Conservation (phyloP, 768 basidiomycete species). For the Mrakia blollopis region DNA sequence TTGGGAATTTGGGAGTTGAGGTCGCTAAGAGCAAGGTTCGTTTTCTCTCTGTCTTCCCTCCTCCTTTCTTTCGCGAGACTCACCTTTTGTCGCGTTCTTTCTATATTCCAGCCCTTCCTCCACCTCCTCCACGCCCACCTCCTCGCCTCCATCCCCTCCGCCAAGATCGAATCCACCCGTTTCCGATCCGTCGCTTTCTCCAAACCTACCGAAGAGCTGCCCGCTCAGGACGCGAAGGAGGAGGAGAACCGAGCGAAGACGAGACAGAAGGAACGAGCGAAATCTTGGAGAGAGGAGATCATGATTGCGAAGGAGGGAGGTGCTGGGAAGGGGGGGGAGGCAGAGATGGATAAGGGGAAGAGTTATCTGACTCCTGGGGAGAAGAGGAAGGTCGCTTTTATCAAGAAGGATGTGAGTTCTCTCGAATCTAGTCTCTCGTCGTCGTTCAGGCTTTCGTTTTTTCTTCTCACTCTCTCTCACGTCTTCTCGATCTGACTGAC, state of each 20-base stretch:
- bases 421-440: neutral
- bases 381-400: slow-evolving; percentile 91
- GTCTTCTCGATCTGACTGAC: too few species aligned
- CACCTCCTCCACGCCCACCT: slow-evolving; percentile 76
- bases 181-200: slow-evolving; percentile 93
- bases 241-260: slow-evolving; percentile 38
- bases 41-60: slow-evolving; percentile 21
- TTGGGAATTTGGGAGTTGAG: slow-evolving; percentile 79
- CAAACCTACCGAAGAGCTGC: slow-evolving; percentile 64
- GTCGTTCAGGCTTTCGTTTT: neutral
- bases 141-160: slow-evolving; percentile 60
- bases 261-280: slow-evolving; percentile 42
- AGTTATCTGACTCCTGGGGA: slow-evolving; percentile 70
- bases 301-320: slow-evolving; percentile 43
- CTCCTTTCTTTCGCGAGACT: neutral
- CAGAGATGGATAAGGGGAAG: slow-evolving; percentile 45
- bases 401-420: slow-evolving; percentile 60
- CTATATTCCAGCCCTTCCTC: slow-evolving; percentile 55
- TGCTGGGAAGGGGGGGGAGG: slow-evolving; percentile 48
- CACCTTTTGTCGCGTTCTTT: neutral
- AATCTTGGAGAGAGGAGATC: slow-evolving; percentile 44
- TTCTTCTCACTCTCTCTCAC: neutral
- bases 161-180: slow-evolving; percentile 85
- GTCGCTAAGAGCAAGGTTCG: slow-evolving; percentile 71
- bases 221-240: slow-evolving; percentile 41